phyloP scores from a whole-genome alignment of 257 asterid species.

The Leonotis leonurus region DNA sequence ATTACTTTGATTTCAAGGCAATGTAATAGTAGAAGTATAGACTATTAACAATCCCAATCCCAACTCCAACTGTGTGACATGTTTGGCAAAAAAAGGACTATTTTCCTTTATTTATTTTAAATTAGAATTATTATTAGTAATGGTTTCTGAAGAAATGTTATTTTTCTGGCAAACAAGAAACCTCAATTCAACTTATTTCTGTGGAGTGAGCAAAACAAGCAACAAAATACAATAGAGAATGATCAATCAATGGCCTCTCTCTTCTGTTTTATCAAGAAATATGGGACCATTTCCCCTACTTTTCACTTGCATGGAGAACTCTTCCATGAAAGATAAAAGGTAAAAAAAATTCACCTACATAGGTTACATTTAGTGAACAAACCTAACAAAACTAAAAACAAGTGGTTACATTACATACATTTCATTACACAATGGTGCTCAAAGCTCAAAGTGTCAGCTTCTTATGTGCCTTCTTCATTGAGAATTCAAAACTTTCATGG shows the following conservation, averaged over 20 bases:
- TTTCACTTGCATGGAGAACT: constrained; percentile 29
- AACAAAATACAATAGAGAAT: constrained; percentile 25
- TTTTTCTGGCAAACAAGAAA: background rate
- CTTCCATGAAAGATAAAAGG: constrained; percentile 21
- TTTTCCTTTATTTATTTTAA: background rate
- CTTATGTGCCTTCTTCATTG: background rate
- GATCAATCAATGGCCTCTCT: constrained; percentile 43
- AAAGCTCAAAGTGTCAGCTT: constrained; percentile 4
- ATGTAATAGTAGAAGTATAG: background rate
- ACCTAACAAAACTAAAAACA: constrained; percentile 24
- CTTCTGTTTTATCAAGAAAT: constrained; percentile 38
- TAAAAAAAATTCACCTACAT: constrained; percentile 41
- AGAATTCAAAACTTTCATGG: constrained; percentile 21
- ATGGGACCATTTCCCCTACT: constrained; percentile 24
- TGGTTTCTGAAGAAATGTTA: constrained; percentile 1
- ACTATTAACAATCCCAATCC: background rate
- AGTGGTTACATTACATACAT: constrained; percentile 22
- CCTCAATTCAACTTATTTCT: constrained; percentile 12
- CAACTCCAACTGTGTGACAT: background rate
- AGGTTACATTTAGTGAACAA: constrained; percentile 33
- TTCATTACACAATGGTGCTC: constrained; percentile 29
- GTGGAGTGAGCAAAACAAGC: background rate
- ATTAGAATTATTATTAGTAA: background rate
- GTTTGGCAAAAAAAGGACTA: constrained; percentile 14
- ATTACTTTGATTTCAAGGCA: no score